Base-by-base conservation (phyloP, 2,329 filamentous ascomycete species). In the Diaporthe vexans region DNA sequence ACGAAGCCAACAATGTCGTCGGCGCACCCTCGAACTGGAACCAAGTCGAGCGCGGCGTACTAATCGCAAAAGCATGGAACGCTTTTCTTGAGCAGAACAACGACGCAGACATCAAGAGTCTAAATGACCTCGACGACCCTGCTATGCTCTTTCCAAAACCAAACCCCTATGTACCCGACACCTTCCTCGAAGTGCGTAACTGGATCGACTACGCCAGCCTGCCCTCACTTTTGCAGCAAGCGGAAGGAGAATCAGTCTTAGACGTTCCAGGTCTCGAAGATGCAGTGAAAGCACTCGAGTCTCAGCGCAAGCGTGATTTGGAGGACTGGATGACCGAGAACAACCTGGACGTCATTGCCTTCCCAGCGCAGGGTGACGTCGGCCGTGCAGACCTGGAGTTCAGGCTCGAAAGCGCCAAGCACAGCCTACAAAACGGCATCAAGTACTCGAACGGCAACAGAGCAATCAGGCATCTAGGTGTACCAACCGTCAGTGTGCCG, bases 371-470 rank as follows among this genome's bases (percentile, higher is more conserved):
- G 37, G 87, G 87, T 0, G 88, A 90, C 74, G 83, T 90, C 0
- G 88, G 86, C 0, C 79, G 81, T 9, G 85, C 87, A 7, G 83
- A 90, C 78, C 79, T 87, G 0, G 88, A 90, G 77, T 76, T 78
- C 0, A 80, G 81, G 51, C 72, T 77, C 24, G 75, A 78, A 17
- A 63, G n/a, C 43, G 81, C 84, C 17, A 73, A 77, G 13, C 81
- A 85, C 73, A 85, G 85, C 5, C 82, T 85, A 73, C 82, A 81
- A 37, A 88, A 90, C 63, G 89, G 89, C 0, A 84, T 90, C 6
- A 85, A 84, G 54, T 90, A 90, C 74, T 86, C 84, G 0, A 88
- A 90, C 72, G 88, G 88, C 0, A 89, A 89, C 69, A 81, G 87
- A 1, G 86, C 86, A 0, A 81, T 91, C 1, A 82, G 88, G 15